Percentiles rank a stretch among this genome's conserved stretches.
phyloP scores from a whole-genome alignment of 176 grass and related monocot species.

The Tillandsia fasciculata region DNA sequence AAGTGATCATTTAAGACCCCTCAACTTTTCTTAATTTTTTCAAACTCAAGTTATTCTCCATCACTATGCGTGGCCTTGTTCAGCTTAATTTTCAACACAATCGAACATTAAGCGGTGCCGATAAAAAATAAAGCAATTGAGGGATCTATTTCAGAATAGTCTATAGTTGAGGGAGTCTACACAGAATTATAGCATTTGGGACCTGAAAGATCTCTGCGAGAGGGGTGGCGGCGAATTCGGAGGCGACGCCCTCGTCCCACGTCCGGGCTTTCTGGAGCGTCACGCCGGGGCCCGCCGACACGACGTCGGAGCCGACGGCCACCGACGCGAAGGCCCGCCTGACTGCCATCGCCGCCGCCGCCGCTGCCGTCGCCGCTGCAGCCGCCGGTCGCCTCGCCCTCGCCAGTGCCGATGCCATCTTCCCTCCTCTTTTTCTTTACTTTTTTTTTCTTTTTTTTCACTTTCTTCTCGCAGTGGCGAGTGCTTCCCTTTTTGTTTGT shows the following conservation, averaged over 20 bases:
- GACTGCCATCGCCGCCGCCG: slow-evolving; percentile 27
- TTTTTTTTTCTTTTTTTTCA: too few species aligned
- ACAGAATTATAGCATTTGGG: too few species aligned
- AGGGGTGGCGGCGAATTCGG: slow-evolving; percentile 81
- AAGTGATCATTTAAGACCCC: too few species aligned
- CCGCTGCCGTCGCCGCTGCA: not conserved
- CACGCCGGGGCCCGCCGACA: slow-evolving; percentile 51
- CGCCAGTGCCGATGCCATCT: slow-evolving; percentile 61
- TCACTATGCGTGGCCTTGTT: too few species aligned
- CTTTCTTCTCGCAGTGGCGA: too few species aligned
- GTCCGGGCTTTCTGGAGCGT: slow-evolving; percentile 81
- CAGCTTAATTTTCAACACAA: too few species aligned
- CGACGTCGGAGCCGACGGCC: slow-evolving; percentile 52
- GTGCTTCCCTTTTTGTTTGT: too few species aligned
- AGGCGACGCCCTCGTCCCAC: slow-evolving; percentile 88
- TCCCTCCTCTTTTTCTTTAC: not conserved
- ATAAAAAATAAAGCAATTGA: not conserved
- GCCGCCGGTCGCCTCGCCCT: slow-evolving; percentile 28
- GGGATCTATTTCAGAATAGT: slow-evolving; percentile 1
- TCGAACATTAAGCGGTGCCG: too few species aligned
- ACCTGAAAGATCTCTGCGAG: slow-evolving; percentile 80
- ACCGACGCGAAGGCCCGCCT: slow-evolving; percentile 28
- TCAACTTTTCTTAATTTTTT: too few species aligned
- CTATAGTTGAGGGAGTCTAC: not conserved
- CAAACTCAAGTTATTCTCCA: too few species aligned